These are phyloP conservation scores for Mycena amicta DNA, from an alignment of 768 basidiomycete species.

Conservation along the genomic window DNA sequence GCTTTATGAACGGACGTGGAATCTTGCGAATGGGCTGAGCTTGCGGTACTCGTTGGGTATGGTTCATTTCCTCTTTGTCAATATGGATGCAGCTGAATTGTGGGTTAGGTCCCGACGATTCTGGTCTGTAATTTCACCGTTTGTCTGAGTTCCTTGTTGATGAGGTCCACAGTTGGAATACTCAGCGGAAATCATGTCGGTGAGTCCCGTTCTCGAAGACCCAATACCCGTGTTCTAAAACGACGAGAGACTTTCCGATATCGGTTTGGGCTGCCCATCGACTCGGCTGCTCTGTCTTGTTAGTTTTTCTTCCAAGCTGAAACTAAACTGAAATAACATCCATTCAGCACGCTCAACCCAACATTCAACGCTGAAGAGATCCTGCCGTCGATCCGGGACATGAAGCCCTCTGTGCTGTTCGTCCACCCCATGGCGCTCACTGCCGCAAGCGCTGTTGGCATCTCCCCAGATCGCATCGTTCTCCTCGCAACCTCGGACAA, in stretches of 20 bases:
- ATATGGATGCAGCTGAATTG: background rate
- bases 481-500: background rate
- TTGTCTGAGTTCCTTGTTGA: background rate
- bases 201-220: background rate
- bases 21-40: slow-evolving; percentile 6
- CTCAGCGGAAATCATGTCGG: slow-evolving; percentile 9
- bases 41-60: background rate
- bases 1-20: background rate
- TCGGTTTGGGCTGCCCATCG: slow-evolving; percentile 11
- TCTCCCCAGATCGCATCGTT: background rate
- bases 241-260: background rate
- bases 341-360: slow-evolving; percentile 8
- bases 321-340: background rate
- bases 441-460: background rate
- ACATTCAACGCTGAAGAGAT: slow-evolving; percentile 7
- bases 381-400: background rate
- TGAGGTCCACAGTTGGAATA: slow-evolving; percentile 2
- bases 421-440: slow-evolving; percentile 1
- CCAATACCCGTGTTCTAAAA: too few species aligned
- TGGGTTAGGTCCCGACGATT: slow-evolving; percentile 1
- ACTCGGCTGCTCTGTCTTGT: slow-evolving; percentile 7
- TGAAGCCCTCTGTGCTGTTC: slow-evolving; percentile 9
- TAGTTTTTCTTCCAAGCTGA: background rate
- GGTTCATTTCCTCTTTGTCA: background rate
- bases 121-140: background rate